Base-by-base conservation (phyloP, 495 filamentous ascomycete species). In the Talaromyces thailandensis region DNA sequence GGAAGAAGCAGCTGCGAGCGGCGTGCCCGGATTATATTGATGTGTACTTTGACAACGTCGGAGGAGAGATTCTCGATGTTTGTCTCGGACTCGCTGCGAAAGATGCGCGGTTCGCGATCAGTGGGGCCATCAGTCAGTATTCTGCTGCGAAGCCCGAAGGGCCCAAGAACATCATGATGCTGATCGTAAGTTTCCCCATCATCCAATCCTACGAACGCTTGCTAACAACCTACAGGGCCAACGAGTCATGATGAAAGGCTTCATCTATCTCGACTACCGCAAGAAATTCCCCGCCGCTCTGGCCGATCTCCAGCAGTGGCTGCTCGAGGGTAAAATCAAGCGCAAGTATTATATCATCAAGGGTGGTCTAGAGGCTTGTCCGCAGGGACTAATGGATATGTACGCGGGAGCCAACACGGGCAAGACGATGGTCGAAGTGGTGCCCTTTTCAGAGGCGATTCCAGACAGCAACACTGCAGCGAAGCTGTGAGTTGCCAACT, bases 11-110 rank as follows among this genome's bases (percentile, higher is more conserved):
- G 65, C 65, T 84, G 3, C 75, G 76, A 40, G 69, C 71, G 25
- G 72, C 76, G 14, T 79, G 76, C 2, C 76, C 80, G 7, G 76
- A 76, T 62, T 76, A 80, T 63, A 83, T 84, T 64, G 77, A 84
- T 74, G 81, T 84, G 1, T 85, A 75, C 64, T 85, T 83, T 68
- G 82, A 85, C 66, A 85, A 85, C 68, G 75, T 76, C 18, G 82
- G 81, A 12, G 81, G 80, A 32, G 79, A 83, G 58, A 80, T 82
- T 37, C 73, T 84, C n/a, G 80, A 83, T 72, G 74, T 76, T 21
- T 80, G 77, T 61, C 69, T 84, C 59, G 69, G 74, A 1, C 65
- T 78, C 1, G 79, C 79, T 8, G 78, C 78, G 14, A 64, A 65
- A n/a, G 72, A 80, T 65, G 68, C 79, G 35, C 68, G 80, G 11